Conservation (phyloP, 2,329 filamentous ascomycete species). For the Huntiella bhutanensis region DNA sequence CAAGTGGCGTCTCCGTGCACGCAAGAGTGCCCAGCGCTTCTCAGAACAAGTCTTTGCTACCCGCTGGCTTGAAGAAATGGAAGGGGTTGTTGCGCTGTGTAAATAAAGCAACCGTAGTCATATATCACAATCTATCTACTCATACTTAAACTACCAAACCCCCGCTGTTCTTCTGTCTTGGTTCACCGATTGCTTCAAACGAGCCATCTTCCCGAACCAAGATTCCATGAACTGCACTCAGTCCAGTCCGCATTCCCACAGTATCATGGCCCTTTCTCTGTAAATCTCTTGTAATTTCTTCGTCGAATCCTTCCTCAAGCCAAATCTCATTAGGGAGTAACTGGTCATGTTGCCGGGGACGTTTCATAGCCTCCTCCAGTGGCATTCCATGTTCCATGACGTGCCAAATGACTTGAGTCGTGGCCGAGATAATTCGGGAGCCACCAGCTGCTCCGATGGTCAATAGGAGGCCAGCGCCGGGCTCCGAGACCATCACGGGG, state of each 20-base stretch:
- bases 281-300: constrained; percentile 44
- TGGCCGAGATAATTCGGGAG: constrained; percentile 64
- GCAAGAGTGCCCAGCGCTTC: constrained; percentile 64
- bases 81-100: constrained; percentile 41
- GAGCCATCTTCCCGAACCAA: constrained; percentile 39
- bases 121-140: background rate
- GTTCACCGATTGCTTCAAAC: constrained; percentile 64
- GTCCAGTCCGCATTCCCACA: constrained; percentile 42
- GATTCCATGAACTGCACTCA: constrained; percentile 55
- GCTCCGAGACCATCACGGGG: constrained; percentile 52
- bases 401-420: constrained; percentile 54
- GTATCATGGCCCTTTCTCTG: constrained; percentile 48
- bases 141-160: constrained; percentile 30
- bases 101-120: constrained; percentile 12
- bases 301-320: constrained; percentile 53
- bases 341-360: constrained; percentile 65
- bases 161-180: constrained; percentile 51
- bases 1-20: constrained; percentile 42
- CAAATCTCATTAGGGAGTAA: constrained; percentile 49
- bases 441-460: constrained; percentile 62
- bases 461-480: constrained; percentile 45
- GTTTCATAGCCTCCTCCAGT: constrained; percentile 39
- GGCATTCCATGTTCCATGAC: constrained; percentile 46
- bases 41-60: constrained; percentile 69
- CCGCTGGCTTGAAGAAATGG: constrained; percentile 61